Base-by-base conservation (phyloP, 495 filamentous ascomycete genomes). In the Chaetomidium leptoderma region DNA sequence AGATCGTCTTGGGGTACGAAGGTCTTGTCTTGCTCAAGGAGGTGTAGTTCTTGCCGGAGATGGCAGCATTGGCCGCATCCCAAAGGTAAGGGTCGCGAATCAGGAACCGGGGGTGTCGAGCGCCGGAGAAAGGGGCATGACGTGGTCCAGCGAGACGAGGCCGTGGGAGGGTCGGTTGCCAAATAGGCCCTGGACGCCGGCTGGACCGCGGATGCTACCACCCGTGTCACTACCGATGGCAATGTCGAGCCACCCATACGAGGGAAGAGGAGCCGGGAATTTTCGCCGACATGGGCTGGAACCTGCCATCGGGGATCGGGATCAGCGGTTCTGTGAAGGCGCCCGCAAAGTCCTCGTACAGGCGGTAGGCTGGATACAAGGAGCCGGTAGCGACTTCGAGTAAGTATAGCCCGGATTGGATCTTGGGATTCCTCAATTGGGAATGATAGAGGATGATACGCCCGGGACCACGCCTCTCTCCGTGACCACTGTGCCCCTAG, bases 161-260 rank as follows among this genome's bases (percentile, higher is more conserved):
- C 69, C 69, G 39, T 71, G 65, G 16, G 68, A 66, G 0, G 71
- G 69, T 6, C 71, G 67, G 59, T 70, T 72, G 29, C 72, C 74
- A 39, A 74, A 75, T 19, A 72, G 55, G 0, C 75, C 75, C 10
- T 71, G 63, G 0, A 60, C 62, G 5, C 58, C 63, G 2, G 74
- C 63, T 0, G 75, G 75, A 1, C 66, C 65, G 3, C 75, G 68
- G 45, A 76, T 70, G 21, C 66, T 71, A 8, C 75, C 74, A 9
- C 73, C 72, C 0, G 74, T 76, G 33, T 78, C 71, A 10, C 60
- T 71, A 0, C 81, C 81, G 8, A 85, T 63, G 9, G 72, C 69
- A 14, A 78, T 65, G 65, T 86, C 82, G 6, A 85, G 66, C 81
- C 80, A 86, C 7, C 72, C 72, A 57, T 86, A 86, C 0, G 73